Evolutionary conservation across 2,329 filamentous ascomycete species (phyloP), one percentile per base, ranked within the genome.

Genomic region (Beauveria scarabaeidicola): DNA sequence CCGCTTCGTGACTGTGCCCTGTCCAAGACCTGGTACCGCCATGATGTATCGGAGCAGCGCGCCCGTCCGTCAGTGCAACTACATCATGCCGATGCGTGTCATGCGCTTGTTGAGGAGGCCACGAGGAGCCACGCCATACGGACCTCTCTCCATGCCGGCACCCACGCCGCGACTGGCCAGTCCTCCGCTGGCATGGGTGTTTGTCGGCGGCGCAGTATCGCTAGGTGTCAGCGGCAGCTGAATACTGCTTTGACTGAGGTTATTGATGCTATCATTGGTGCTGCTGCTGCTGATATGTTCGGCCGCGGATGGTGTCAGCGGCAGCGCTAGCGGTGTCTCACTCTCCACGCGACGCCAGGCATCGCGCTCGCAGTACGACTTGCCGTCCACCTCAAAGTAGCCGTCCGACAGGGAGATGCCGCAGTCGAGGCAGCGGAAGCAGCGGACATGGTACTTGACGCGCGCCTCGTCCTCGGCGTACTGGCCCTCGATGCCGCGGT

Each of bases 401-500:
- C 94, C 93, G 48, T 93, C 87, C 21, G 83, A 81, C 13, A 97
- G 78, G 2, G 87, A 84, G 51, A 84, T 74, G 36, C 85, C 83
- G 69, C 93, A 97, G 65, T 90, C 87, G 48, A 81, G 81, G 70
- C 94, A 97, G 52, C 85, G 87, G 74, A 99, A 90, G 74, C 94
- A 99, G 8, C 83, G 79, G 0, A 90, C 84, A 71, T 99, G 94
- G 73, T 91, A 94, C 71, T 97, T 97, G 66, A 85, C 81, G 38
- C 80, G 77, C 43, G 78, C 73, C 66, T 91, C 89, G 32, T 94
- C 95, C 70, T 96, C 91, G 41, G 97, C 79, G 67, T 96, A 99
- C 66, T 92, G 87, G 0, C 94, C 94, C 73, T 99, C 94, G 65
- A 99, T 97, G 15, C 94, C 94, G 11, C 79, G 78, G 64, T 89